Evolutionary conservation across 257 asterid genomes (phyloP).

Genomic region (Solanum tarapatanum): DNA sequence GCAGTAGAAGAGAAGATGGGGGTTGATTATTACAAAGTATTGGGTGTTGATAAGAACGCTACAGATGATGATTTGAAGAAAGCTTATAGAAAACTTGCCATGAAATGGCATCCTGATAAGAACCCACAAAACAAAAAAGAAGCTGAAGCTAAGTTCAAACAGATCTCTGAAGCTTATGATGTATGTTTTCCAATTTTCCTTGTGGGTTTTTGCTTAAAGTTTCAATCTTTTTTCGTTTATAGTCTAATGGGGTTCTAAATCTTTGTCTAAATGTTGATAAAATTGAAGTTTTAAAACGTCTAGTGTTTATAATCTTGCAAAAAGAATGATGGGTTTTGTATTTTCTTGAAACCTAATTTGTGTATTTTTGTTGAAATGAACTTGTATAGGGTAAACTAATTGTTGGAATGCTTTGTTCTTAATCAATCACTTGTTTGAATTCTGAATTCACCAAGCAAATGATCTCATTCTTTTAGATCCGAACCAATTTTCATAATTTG

Average conservation of each 20-base stretch:
- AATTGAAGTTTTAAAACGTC: neutral
- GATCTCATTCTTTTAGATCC: neutral
- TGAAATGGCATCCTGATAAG: conserved; percentile 45
- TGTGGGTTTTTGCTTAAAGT: neutral
- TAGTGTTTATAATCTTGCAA: neutral
- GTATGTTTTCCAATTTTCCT: neutral
- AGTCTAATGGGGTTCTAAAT: neutral
- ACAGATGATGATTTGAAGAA: conserved; percentile 31
- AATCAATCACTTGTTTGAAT: neutral
- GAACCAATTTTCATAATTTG: neutral
- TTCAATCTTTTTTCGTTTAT: neutral
- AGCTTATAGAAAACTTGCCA: conserved; percentile 31
- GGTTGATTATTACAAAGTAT: conserved; percentile 24
- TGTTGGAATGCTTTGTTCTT: neutral
- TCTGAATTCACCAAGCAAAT: neutral
- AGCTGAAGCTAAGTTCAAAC: conserved; percentile 35
- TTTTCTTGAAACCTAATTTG: neutral
- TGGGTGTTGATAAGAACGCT: conserved; percentile 29
- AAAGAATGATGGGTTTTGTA: neutral
- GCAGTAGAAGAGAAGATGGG: conserved; percentile 17
- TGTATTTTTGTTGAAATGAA: neutral
- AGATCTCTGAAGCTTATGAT: conserved; percentile 38
- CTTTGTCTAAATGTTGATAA: neutral
- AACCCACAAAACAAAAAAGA: conserved; percentile 29
- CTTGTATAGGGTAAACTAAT: neutral